These are phyloP conservation scores for Schizophyllum commune DNA, from an alignment of 1,284 basidiomycete genomes.

Conservation along the genomic window DNA sequence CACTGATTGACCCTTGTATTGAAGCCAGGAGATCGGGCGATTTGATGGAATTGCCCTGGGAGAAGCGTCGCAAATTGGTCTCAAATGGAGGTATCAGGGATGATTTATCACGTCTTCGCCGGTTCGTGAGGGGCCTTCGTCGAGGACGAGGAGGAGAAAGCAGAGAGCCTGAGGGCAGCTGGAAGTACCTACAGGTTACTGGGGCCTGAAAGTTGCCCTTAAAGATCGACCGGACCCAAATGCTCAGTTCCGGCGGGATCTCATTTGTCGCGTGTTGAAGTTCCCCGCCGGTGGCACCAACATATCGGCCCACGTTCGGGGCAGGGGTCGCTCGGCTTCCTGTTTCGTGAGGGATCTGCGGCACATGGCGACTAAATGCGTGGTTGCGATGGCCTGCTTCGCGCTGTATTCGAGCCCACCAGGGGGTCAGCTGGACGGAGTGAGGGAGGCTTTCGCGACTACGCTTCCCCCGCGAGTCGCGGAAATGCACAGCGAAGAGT, in stretches of 20 bases:
- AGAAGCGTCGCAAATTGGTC: background rate
- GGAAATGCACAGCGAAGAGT: background rate
- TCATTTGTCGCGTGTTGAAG: background rate
- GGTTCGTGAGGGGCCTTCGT: no score
- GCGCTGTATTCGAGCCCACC: background rate
- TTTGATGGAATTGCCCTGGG: background rate
- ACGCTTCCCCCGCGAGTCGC: background rate
- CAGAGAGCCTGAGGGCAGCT: background rate
- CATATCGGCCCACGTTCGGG: background rate
- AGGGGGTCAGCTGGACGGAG: background rate
- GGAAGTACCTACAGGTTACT: background rate
- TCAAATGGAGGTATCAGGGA: background rate
- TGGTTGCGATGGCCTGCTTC: background rate
- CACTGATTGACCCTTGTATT: background rate
- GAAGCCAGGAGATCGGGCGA: background rate
- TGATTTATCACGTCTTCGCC: background rate
- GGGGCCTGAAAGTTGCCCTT: background rate
- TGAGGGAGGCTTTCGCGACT: background rate
- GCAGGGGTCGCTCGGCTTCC: background rate
- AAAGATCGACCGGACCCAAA: background rate
- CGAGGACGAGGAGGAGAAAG: background rate
- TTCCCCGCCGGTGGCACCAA: background rate
- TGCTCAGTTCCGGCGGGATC: background rate
- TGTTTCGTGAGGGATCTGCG: background rate
- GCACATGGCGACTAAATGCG: background rate